Percentiles rank a stretch among this genome's conserved stretches.
Conservation (phyloP, 2,329 filamentous ascomycete species). For the Fusarium denticulatum region DNA sequence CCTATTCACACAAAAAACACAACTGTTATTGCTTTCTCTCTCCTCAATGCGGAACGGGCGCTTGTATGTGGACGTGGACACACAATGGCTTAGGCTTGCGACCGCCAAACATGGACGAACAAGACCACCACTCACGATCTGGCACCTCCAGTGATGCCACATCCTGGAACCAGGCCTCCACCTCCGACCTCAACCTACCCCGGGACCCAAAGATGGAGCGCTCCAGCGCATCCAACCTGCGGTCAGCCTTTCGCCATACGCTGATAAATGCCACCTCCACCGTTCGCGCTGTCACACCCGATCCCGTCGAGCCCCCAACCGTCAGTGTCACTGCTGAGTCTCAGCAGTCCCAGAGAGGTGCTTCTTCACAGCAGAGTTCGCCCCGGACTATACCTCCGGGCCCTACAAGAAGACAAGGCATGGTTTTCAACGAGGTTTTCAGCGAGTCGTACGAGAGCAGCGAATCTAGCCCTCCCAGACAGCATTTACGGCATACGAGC, state of each 20-base stretch:
- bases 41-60: constrained; percentile 47
- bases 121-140: constrained; percentile 49
- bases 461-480: constrained; percentile 52
- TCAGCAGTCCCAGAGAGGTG: constrained; percentile 38
- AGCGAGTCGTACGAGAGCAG: constrained; percentile 60
- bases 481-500: constrained; percentile 46
- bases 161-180: constrained; percentile 47
- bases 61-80: constrained; percentile 52
- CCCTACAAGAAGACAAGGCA: constrained; percentile 63
- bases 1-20: constrained; percentile 2
- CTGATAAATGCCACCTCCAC: constrained; percentile 51
- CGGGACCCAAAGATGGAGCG: constrained; percentile 49
- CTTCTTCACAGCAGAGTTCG: constrained; percentile 47
- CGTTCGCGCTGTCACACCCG: constrained; percentile 74
- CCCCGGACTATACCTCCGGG: constrained; percentile 47
- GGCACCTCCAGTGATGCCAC: constrained; percentile 49
- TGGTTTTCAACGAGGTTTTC: constrained; percentile 69
- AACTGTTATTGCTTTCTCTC: constrained; percentile 13
- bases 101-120: constrained; percentile 59
- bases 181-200: constrained; percentile 42
- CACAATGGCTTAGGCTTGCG: constrained; percentile 58
- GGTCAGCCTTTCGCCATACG: constrained; percentile 48
- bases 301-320: constrained; percentile 54
- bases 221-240: constrained; percentile 48
- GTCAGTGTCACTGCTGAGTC: constrained; percentile 39